Conservation (phyloP, 1,284 basidiomycete species). For the Puccinia brachypodii region DNA sequence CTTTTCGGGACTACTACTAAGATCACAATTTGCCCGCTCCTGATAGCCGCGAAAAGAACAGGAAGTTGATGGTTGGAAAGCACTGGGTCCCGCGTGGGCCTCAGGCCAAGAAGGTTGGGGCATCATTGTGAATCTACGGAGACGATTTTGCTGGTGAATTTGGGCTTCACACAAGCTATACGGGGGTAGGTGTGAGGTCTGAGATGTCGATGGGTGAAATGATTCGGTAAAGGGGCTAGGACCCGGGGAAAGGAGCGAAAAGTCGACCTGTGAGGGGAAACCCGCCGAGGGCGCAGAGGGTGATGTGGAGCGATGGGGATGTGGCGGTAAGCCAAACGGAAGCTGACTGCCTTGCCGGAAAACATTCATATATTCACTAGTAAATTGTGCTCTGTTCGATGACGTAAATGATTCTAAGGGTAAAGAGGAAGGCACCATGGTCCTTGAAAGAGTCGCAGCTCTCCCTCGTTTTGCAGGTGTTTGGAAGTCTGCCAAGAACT, state of each 20-base stretch:
- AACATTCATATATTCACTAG: background rate
- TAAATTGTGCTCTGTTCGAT: background rate
- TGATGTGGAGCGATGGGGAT: background rate
- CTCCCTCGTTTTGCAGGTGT: background rate
- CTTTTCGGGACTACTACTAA: background rate
- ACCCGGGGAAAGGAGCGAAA: background rate
- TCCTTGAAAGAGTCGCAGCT: background rate
- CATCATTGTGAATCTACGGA: slow-evolving; percentile 1
- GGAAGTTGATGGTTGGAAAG: background rate
- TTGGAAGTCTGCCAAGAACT: background rate
- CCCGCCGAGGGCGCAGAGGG: background rate
- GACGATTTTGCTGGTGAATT: slow-evolving; percentile 1
- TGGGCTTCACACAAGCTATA: background rate
- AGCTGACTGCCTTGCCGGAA: background rate
- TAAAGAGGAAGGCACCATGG: background rate
- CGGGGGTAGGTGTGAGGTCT: background rate
- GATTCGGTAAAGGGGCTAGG: background rate
- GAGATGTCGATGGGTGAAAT: background rate
- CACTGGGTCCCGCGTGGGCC: background rate
- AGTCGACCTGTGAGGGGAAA: background rate
- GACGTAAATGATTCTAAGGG: background rate
- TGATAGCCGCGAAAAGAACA: background rate
- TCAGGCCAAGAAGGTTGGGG: background rate
- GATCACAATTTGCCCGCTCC: background rate
- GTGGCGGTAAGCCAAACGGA: background rate